Conservation (phyloP, 768 basidiomycete genomes). For the Kwoniella dejecticola region DNA sequence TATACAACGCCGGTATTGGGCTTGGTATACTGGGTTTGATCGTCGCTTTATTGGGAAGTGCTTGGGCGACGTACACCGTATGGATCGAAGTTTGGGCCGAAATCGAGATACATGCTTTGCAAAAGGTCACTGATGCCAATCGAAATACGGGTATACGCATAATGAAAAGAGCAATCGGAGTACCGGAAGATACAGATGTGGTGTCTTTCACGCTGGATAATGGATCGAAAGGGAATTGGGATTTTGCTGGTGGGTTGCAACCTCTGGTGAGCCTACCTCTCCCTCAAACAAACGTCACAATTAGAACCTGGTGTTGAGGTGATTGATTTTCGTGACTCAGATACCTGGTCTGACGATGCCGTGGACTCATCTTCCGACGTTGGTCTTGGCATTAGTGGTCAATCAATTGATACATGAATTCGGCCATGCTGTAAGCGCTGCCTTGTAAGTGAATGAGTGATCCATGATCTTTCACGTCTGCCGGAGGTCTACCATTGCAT, state of each 20-base stretch:
- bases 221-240: not conserved
- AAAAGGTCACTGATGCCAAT: too few relatives aligned
- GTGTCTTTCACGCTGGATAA: not conserved
- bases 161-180: conserved; percentile 6
- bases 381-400: conserved; percentile 65
- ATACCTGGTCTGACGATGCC: conserved; percentile 80
- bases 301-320: too few relatives aligned
- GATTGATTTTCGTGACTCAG: not conserved
- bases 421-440: conserved; percentile 76
- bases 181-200: not conserved
- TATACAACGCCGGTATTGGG: conserved; percentile 30
- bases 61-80: conserved; percentile 32
- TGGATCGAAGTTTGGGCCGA: conserved; percentile 44
- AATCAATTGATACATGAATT: conserved; percentile 76
- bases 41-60: conserved; percentile 9
- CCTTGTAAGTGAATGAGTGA: conserved; percentile 71
- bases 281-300: too few relatives aligned
- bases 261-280: conserved; percentile 33
- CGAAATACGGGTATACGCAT: too few relatives aligned
- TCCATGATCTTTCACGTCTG: too few relatives aligned
- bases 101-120: conserved; percentile 29
- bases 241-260: conserved; percentile 28
- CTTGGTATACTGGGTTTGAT: conserved; percentile 25
- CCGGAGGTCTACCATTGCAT: too few relatives aligned
- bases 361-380: conserved; percentile 67